Conservation (phyloP, 1,139 yeast species). For the Suhomyces maxii region DNA sequence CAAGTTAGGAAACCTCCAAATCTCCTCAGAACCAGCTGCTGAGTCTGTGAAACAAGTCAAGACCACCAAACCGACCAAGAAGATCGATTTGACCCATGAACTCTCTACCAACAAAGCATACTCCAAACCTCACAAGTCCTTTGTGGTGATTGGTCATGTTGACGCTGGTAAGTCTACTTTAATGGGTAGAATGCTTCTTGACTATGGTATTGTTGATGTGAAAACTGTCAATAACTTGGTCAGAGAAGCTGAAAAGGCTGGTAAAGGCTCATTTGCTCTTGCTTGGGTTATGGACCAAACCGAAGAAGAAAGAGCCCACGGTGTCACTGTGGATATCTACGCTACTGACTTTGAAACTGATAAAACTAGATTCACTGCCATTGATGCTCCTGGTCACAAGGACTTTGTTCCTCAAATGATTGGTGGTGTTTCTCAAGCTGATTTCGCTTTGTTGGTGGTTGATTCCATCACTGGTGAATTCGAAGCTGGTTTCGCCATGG, state of each 20-base stretch:
- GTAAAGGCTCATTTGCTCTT: conserved; percentile 90
- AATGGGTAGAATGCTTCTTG: conserved; percentile 85
- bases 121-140: conserved; percentile 65
- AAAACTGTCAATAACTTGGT: conserved; percentile 74
- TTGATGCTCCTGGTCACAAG: conserved; percentile 83
- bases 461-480: conserved; percentile 85
- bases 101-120: conserved; percentile 34
- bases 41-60: conserved; percentile 18
- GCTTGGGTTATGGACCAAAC: conserved; percentile 99
- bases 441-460: conserved; percentile 68
- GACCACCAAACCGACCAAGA: conserved; percentile 42
- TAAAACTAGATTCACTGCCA: conserved; percentile 69
- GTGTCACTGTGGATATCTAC: conserved; percentile 93
- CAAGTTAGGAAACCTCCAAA: conserved; percentile 33
- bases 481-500: conserved; percentile 81
- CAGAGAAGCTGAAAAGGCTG: conserved; percentile 76
- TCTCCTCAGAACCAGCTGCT: conserved; percentile 12
- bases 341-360: conserved; percentile 78
- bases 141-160: conserved; percentile 93
- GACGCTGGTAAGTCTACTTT: conserved; percentile 98
- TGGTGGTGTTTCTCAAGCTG: conserved; percentile 57
- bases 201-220: conserved; percentile 77
- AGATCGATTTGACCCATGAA: conserved; percentile 42
- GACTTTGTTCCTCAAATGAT: conserved; percentile 58
- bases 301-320: conserved; percentile 80